Conservation (phyloP, 2,329 filamentous ascomycete genomes). For the Arthrobotrys iridis region DNA sequence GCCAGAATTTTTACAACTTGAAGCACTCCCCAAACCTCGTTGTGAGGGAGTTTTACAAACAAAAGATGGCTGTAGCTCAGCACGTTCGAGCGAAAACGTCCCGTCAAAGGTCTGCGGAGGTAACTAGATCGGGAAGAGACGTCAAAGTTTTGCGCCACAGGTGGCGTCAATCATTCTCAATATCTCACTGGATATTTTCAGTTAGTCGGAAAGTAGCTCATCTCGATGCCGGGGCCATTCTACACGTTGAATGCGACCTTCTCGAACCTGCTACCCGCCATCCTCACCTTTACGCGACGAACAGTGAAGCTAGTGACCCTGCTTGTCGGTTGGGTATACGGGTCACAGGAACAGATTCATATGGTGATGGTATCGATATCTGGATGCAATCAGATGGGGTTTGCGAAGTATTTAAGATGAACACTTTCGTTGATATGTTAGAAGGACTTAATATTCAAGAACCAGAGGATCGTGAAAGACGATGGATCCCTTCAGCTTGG, state of each 20-base stretch:
- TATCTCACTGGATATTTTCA: neutral
- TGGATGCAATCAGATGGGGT: neutral
- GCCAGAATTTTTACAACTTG: neutral
- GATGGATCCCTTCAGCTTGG: neutral
- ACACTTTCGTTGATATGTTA: slow-evolving; percentile 9
- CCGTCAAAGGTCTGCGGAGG: neutral
- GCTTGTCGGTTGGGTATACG: slow-evolving; percentile 3
- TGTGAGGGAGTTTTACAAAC: neutral
- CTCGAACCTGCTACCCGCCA: neutral
- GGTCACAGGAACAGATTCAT: neutral
- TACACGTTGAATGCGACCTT: neutral
- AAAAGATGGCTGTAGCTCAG: neutral
- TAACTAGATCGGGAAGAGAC: neutral
- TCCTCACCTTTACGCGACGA: neutral
- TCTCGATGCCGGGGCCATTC: neutral
- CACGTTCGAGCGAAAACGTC: neutral
- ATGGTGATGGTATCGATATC: neutral
- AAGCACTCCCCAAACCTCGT: neutral
- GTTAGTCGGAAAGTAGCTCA: neutral
- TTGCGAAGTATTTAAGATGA: slow-evolving; percentile 2
- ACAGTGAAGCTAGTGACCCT: neutral
- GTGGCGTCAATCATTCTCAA: neutral
- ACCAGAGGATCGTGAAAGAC: neutral
- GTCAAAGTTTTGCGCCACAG: neutral
- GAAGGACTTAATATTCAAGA: neutral